Base-by-base conservation (phyloP, 1,139 yeast genomes). In the Diutina pseudorugosa region DNA sequence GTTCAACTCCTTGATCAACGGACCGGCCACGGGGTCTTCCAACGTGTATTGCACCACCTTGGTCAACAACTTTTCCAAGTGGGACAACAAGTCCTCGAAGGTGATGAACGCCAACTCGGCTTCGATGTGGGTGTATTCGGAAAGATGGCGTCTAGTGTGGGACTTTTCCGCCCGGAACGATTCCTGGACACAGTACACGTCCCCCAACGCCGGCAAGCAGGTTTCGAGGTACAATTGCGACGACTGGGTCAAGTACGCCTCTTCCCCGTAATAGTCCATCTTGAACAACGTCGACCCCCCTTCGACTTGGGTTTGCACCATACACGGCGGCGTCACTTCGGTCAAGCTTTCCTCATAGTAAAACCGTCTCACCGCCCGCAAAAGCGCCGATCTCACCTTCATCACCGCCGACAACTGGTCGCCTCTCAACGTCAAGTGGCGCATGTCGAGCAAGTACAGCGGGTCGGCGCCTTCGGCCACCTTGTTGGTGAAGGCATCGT, bases 251-350 rank as follows among this genome's bases (percentile, higher is more conserved):
- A 94, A 77, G 71, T 76, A 94, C 16, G 98, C 98, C 68, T 91
- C 94, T 73, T 93, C 96, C 52, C 97, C 98, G 67, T 94, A 94
- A 75, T 94, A 94, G 67, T 88, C 86, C 76, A 94, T 76, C 62
- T 85, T 83, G 75, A 94, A 94, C 65, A 94, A 77, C 18, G 98
- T 94, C 40, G 97, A 86, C 53, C 99, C 99, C 68, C 99, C 98
- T 75, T 94, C 99, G 56, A 94, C 99, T 75, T 93, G 98, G 49
- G 97, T 91, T 73, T 94, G 98, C 55, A 94, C 99, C 98, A 94
- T 91, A 72, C 98, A 91, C 63, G 99, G 99, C 51, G 98, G 98
- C 42, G 98, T 93, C 56, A 94, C 97, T 75, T 94, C 99, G 50
- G 82, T 73, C 54, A 90, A 66, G 45, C 82, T 80, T 71, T 86